These are phyloP conservation scores for Fusarium mexicanum DNA, from an alignment of 2,329 filamentous ascomycete genomes.

Conservation along the genomic window DNA sequence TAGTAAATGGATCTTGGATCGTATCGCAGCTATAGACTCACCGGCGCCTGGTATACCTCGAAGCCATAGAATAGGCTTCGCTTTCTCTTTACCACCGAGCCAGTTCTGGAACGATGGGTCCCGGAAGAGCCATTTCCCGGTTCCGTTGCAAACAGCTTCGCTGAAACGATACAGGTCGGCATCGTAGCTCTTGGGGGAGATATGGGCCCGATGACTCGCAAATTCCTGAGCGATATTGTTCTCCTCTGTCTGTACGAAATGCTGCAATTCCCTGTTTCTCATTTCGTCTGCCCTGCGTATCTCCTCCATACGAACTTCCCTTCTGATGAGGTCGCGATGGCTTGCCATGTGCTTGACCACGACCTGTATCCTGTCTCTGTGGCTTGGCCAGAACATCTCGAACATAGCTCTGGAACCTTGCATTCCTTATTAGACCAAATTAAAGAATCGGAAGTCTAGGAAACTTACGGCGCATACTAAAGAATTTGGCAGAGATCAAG, in stretches of 20 bases:
- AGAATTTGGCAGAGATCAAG: neutral
- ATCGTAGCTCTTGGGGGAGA: neutral
- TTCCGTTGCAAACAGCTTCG: neutral
- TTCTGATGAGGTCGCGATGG: neutral
- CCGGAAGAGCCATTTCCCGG: neutral
- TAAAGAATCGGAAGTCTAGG: accelerated
- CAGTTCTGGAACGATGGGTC: neutral
- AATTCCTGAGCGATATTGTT: neutral
- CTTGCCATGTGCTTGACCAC: neutral
- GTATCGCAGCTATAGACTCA: neutral
- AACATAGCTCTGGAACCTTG: neutral
- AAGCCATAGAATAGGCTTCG: neutral
- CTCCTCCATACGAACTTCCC: neutral
- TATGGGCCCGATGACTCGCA: neutral
- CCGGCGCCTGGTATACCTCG: conserved; percentile 1
- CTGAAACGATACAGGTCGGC: neutral
- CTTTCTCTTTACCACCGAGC: neutral
- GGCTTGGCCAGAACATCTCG: neutral
- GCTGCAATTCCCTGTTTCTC: neutral
- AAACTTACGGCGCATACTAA: conserved; percentile 7
- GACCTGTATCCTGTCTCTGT: neutral
- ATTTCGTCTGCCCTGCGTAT: neutral
- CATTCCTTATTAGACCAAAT: neutral
- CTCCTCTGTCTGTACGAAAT: neutral
- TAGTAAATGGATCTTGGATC: accelerated